phyloP scores from a whole-genome alignment of 1,284 basidiomycete genomes.

The Cutaneotrichosporon sp. region DNA sequence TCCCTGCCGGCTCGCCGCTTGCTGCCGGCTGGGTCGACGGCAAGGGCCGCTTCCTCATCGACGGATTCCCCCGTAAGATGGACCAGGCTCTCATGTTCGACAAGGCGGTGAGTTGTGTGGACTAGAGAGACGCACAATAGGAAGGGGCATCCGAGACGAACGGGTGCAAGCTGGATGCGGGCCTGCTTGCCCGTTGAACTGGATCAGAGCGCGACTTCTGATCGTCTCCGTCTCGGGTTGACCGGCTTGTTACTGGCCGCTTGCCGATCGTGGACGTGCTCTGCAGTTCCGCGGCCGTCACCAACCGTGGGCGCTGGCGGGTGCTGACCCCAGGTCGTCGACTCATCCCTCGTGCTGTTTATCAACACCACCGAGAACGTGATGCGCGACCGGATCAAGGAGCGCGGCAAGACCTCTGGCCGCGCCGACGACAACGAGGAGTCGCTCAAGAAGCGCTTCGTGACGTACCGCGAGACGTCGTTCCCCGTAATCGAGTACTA shows the following conservation, averaged over 20 bases:
- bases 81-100: slow-evolving; percentile 96
- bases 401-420: slow-evolving; percentile 89
- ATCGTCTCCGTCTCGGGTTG: too few species aligned
- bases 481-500: slow-evolving; percentile 96
- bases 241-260: too few species aligned
- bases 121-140: too few species aligned
- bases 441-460: slow-evolving; percentile 92
- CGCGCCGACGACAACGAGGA: slow-evolving; percentile 94
- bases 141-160: too few species aligned
- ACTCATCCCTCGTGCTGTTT: slow-evolving; percentile 75
- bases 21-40: slow-evolving; percentile 63
- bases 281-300: background rate
- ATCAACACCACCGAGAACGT: slow-evolving; percentile 84
- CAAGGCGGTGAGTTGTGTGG: slow-evolving; percentile 59
- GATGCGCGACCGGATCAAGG: slow-evolving; percentile 78
- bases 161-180: background rate
- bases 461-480: slow-evolving; percentile 83
- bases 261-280: background rate
- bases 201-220: too few species aligned
- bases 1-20: slow-evolving; percentile 20
- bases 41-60: slow-evolving; percentile 84
- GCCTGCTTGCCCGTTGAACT: too few species aligned
- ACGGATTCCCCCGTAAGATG: slow-evolving; percentile 98
- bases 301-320: too few species aligned
- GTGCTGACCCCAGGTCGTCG: slow-evolving; percentile 63